Conservation (phyloP, 2,329 filamentous ascomycete genomes). For the Cordyceps farinosa region DNA sequence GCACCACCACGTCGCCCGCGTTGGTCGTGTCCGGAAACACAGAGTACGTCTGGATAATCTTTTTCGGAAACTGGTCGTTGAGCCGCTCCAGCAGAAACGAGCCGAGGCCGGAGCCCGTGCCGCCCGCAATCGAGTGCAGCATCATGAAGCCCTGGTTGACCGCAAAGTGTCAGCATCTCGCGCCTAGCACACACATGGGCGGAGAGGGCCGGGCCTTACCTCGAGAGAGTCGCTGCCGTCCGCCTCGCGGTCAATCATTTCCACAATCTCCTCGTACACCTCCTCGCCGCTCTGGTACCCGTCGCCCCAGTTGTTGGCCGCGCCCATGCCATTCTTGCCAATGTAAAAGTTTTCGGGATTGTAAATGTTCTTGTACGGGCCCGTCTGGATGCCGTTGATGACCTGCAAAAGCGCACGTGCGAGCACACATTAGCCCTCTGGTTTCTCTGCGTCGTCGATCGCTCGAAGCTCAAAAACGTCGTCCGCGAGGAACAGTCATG, state of each 20-base stretch:
- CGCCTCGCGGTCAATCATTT: constrained; percentile 98
- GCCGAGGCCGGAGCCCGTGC: constrained; percentile 92
- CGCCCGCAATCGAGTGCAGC: constrained; percentile 94
- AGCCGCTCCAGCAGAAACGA: constrained; percentile 92
- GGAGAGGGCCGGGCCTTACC: constrained; percentile 40
- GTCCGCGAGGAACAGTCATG: no score
- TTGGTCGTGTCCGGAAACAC: constrained; percentile 94
- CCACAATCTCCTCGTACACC: constrained; percentile 95
- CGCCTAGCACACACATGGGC: background rate
- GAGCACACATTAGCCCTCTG: background rate
- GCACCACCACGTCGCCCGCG: constrained; percentile 86
- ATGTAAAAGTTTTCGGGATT: constrained; percentile 99
- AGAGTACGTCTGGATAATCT: constrained; percentile 98
- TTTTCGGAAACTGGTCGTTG: constrained; percentile 97
- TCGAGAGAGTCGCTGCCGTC: constrained; percentile 97
- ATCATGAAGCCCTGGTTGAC: constrained; percentile 83
- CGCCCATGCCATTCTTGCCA: constrained; percentile 87
- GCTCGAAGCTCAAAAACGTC: no score
- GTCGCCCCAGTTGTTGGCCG: constrained; percentile 97
- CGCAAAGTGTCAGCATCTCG: background rate
- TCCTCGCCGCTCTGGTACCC: constrained; percentile 90
- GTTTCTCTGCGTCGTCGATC: background rate
- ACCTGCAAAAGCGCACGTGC: constrained; percentile 45
- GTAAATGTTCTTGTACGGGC: constrained; percentile 97
- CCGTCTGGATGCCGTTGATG: constrained; percentile 86